Evolutionary conservation across 257 asterid genomes (phyloP).

Genomic region (Capsicum chinense): DNA sequence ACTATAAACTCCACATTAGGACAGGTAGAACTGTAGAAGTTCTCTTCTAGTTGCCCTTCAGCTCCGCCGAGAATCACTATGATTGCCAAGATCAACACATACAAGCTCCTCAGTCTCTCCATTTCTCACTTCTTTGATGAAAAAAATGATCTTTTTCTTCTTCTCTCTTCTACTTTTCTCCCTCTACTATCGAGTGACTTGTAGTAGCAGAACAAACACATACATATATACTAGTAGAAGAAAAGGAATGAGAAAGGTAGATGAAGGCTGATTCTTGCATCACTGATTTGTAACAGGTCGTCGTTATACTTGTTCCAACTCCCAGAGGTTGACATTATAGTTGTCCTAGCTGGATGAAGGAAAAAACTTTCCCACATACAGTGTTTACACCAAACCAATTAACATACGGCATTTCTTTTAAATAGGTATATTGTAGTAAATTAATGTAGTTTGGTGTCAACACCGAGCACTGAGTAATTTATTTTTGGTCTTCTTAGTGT

Average conservation of each 20-base stretch:
- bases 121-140: constrained; percentile 29
- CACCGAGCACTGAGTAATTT: neutral
- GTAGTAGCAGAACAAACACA: neutral
- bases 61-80: constrained; percentile 39
- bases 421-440: neutral
- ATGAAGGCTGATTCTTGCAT: neutral
- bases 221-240: neutral
- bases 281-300: neutral
- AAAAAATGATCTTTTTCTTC: neutral
- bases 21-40: constrained; percentile 59
- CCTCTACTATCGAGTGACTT: neutral
- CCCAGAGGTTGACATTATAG: neutral
- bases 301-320: constrained; percentile 16
- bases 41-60: constrained; percentile 51
- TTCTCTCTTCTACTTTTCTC: neutral
- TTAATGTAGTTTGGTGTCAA: neutral
- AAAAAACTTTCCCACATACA: neutral
- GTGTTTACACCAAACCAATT: neutral
- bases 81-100: constrained; percentile 35
- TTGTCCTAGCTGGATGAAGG: neutral
- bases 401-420: neutral
- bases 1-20: constrained; percentile 63
- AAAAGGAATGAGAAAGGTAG: constrained; percentile 4
- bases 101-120: constrained; percentile 39
- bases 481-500: neutral